Conservation (phyloP, 805 yeast species). For the Saccharomycopsis sp. region DNA sequence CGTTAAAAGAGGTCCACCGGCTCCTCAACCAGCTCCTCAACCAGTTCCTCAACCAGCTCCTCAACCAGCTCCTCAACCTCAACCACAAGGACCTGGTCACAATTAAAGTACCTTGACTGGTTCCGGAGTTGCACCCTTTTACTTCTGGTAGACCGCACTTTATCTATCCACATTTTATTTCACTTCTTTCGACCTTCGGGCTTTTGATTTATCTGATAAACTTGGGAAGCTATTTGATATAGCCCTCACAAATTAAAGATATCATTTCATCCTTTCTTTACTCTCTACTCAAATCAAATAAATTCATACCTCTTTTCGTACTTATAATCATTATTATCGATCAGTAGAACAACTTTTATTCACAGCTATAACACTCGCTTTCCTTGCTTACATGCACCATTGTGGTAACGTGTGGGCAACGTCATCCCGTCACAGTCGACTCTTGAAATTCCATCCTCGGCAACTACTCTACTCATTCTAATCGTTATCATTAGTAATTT, state of each 20-base stretch:
- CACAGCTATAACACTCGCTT: background rate
- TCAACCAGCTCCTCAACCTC: background rate
- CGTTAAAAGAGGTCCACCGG: too few relatives aligned
- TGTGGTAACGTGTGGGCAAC: too few relatives aligned
- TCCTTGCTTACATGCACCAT: background rate
- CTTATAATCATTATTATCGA: too few relatives aligned
- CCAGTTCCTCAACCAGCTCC: background rate
- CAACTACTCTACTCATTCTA: background rate
- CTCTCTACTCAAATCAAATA: background rate
- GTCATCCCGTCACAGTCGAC: too few relatives aligned
- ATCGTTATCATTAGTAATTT: background rate
- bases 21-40: background rate
- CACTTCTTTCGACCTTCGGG: background rate
- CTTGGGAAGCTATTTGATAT: background rate
- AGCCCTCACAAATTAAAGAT: background rate
- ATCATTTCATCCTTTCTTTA: background rate
- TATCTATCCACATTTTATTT: background rate
- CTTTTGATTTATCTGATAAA: background rate
- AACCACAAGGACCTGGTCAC: background rate
- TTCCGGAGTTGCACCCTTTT: background rate
- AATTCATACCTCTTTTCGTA: background rate
- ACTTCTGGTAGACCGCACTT: background rate
- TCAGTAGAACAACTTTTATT: too few relatives aligned
- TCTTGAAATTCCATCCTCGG: too few relatives aligned
- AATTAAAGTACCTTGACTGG: background rate